Base-by-base conservation (phyloP, 2,329 filamentous ascomycete species). In the Beauveria varroae region DNA sequence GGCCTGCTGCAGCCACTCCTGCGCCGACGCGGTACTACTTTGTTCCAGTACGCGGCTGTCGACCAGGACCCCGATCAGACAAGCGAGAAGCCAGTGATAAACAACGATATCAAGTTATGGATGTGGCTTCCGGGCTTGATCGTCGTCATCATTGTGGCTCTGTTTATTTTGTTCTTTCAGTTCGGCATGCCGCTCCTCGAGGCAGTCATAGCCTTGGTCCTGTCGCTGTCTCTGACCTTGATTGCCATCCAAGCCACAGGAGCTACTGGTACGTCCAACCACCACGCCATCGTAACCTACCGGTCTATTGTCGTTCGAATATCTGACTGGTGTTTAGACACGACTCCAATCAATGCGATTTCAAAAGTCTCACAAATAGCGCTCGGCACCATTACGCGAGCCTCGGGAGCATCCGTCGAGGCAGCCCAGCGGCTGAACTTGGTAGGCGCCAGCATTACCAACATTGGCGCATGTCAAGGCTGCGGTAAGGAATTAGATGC, bases 241-340 rank as follows among this genome's bases (percentile, higher is more conserved):
- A 49, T 62, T 37, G 60, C 60, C 40, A 62, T 62, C 2, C 60
- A 62, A 22, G 60, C 60, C 14, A 62, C 60, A 5, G 60, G 60
- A 3, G 60, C 60, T 8, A 62, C 60, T 3, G 60, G 60, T 62
- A 58, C 2, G 60, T 41, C 26, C 12, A 3, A 8, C 7, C 7
- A 5, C 18, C 10, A 26, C 14, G 22, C 5, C n/a, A 9, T 24
- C 12, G 30, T 7, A 1, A 26, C 18, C 3, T 40, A 1, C 28
- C 20, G 2, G 3, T 20, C 12, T 9, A 52, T 14, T 37, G 10
- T 37, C 37, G 5, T 24, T 2, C 5, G 8, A 8, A 37, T 7
- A 10, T 8, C 40, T 60, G 3, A 47, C 16, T 7, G 4, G 10
- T 4, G 1, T 16, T 37, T 7, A 62, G 60, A 62, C 22, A 62